Percentiles rank a stretch among this genome's conserved stretches.
Evolutionary conservation across 2,329 filamentous ascomycete species (phyloP).

Genomic region (Dothidotthia symphoricarpi): DNA sequence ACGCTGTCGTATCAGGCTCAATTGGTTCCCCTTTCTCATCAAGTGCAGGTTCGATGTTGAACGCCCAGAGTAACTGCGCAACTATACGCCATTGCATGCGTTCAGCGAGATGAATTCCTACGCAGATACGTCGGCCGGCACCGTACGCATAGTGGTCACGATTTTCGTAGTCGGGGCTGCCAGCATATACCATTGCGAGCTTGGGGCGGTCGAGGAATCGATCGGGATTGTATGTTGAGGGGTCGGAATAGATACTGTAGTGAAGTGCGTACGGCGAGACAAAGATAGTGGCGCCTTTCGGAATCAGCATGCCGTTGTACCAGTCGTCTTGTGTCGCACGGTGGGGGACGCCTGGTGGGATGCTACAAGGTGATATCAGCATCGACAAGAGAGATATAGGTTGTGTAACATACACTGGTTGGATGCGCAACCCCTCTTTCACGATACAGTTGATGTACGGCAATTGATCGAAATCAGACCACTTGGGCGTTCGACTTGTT

Average conservation of each 20-base stretch:
- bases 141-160: slow-evolving; percentile 53
- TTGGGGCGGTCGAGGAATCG: slow-evolving; percentile 33
- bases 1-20: slow-evolving; percentile 29
- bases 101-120: slow-evolving; percentile 55
- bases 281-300: slow-evolving; percentile 30
- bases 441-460: slow-evolving; percentile 34
- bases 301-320: slow-evolving; percentile 33
- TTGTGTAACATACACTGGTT: slow-evolving; percentile 25
- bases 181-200: slow-evolving; percentile 40
- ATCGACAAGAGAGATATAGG: slow-evolving; percentile 1
- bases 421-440: slow-evolving; percentile 27
- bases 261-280: slow-evolving; percentile 28
- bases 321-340: slow-evolving; percentile 24
- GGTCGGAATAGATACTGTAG: slow-evolving; percentile 19
- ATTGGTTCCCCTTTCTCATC: slow-evolving; percentile 47
- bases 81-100: slow-evolving; percentile 47
- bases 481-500: slow-evolving; percentile 17
- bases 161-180: slow-evolving; percentile 31
- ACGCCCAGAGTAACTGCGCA: slow-evolving; percentile 52
- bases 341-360: slow-evolving; percentile 25
- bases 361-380: slow-evolving; percentile 11
- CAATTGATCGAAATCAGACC: slow-evolving; percentile 24
- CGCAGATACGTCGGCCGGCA: slow-evolving; percentile 50
- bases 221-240: slow-evolving; percentile 39
- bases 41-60: slow-evolving; percentile 35